These are phyloP conservation scores for Phytophthora hybrid DNA, from an alignment of 352 stramenopile genomes.

Conservation along the genomic window DNA sequence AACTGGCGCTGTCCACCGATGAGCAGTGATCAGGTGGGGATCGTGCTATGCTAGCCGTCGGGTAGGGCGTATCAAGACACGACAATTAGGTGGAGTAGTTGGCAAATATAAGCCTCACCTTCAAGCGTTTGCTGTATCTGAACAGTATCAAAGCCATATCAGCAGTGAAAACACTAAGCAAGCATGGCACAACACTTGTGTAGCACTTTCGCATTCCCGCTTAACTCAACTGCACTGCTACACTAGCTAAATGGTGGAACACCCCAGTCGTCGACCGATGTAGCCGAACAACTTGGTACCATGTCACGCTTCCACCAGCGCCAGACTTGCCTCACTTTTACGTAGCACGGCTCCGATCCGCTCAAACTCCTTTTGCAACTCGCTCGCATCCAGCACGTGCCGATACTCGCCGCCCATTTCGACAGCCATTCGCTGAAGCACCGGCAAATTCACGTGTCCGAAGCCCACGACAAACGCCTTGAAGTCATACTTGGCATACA, in stretches of 20 bases:
- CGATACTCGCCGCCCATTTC: slow-evolving; percentile 64
- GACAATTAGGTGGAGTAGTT: not conserved
- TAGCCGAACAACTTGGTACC: too few relatives aligned
- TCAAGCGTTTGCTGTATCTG: too few relatives aligned
- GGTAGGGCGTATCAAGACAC: not conserved
- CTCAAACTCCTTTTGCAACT: slow-evolving; percentile 41
- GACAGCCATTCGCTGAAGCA: slow-evolving; percentile 54
- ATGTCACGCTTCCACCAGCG: slow-evolving; percentile 19
- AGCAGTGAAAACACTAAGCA: too few relatives aligned
- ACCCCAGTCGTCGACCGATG: too few relatives aligned
- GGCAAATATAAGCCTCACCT: slow-evolving; percentile 3
- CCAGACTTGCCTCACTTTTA: slow-evolving; percentile 39
- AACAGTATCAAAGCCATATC: too few relatives aligned
- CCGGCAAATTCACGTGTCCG: slow-evolving; percentile 57
- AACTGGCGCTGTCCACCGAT: slow-evolving; percentile 83
- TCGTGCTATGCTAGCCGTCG: slow-evolving; percentile 55
- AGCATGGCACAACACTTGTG: too few relatives aligned
- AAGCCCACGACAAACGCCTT: slow-evolving; percentile 73
- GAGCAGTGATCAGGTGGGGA: slow-evolving; percentile 55
- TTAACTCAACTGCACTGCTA: too few relatives aligned
- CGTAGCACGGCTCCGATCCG: slow-evolving; percentile 41
- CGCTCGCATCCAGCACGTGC: slow-evolving; percentile 32
- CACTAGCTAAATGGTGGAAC: too few relatives aligned
- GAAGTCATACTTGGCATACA: slow-evolving; percentile 66
- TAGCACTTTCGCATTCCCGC: too few relatives aligned